Base-by-base conservation (phyloP, 108 stramenopile genomes). In the Nitzschia putrida region DNA sequence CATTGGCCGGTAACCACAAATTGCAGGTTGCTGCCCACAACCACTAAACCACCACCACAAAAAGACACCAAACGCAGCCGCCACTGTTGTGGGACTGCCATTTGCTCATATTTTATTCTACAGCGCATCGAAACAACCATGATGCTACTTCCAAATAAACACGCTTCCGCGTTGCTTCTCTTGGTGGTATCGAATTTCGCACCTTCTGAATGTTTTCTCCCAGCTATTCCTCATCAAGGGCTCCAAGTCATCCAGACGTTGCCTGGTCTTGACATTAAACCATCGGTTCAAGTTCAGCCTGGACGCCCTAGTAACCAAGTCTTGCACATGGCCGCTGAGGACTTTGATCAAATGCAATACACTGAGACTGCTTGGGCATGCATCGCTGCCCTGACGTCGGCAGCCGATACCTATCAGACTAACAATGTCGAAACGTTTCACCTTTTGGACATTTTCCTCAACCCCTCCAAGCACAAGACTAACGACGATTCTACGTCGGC, bases 351-450 rank as follows among this genome's bases (percentile, higher is more conserved):
- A 66, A 53, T 74, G 8, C 83, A 86, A 38, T 93, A 93, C 71
- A 93, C 92, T 20, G 87, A 90, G 45, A 87, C 92, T 1, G 92
- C 89, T 1, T 93, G 88, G 85, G 71, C 88, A 18, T 72, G 78
- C 16, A 76, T 91, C 37, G 84, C 86, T 10, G 70, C 83, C 23
- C 72, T 93, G 29, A 87, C 88, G 51, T 74, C 76, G 26, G 90
- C 75, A 22, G 89, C 89, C 11, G 85, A 89, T 25, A 85, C 67
- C 63, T 88, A 93, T 69, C 58, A 78, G 52, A 64, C 88, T 21
- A 76, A 73, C 25, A 73, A 57, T 38, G 80, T 91, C 40, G 91
- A 95, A 53, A 78, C 86, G 22, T 84, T 84, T 8, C 80, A 89
- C 76, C 63, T 95, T 18, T 50, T 92, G 38, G 83, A 86, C 55